Evolutionary conservation across 306 rosid genomes (phyloP), one percentile per base, ranked within the genome.

Genomic region (Gillenia trifoliata): DNA sequence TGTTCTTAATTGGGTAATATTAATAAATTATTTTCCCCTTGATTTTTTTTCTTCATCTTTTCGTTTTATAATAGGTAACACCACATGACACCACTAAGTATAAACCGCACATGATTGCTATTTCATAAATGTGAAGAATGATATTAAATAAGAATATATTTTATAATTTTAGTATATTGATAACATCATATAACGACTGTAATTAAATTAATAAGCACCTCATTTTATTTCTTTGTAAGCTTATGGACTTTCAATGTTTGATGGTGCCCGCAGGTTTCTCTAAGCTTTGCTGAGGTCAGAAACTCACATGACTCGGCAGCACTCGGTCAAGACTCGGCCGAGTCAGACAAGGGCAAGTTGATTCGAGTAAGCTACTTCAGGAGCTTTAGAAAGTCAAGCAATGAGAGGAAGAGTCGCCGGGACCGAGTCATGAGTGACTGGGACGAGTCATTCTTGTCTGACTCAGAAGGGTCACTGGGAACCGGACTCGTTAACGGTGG

Each of bases 201-300:
- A 34, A 34, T 34, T 34, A 34, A 34, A 70, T 52, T 4, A 52
- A 17, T 31, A 11, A 17, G 15, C 36, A 15, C 3, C 10, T 5
- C 31, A 5, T 40, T 38, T 41, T 13, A 40, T 15, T 66, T 66
- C 34, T 13, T 11, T 11, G 29, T 57, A 25, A 26, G 19, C 19
- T 59, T 26, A 26, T 31, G 49, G 52, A 22, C 17, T 71, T 71
- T 57, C 29, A 25, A 57, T 38, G 26, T 17, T 11, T 41, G 30
- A 29, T 75, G 77, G 36, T 33, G 19, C 38, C 31, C 72, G 68
- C 79, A 88, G 98, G 90, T 89, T 17, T 55, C 77, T 43, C 11
- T 85, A 23, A 88, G 81, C 64, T 62, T 87, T 52, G 71, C 66
- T 66, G 87, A 90, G 78, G 38, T 81, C 28, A 76, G 74, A 36